A percentile compares a stretch with the other conserved stretches of the same genome.
Conservation (phyloP, 1,284 basidiomycete genomes). For the Microbotryomycetes sp. region DNA sequence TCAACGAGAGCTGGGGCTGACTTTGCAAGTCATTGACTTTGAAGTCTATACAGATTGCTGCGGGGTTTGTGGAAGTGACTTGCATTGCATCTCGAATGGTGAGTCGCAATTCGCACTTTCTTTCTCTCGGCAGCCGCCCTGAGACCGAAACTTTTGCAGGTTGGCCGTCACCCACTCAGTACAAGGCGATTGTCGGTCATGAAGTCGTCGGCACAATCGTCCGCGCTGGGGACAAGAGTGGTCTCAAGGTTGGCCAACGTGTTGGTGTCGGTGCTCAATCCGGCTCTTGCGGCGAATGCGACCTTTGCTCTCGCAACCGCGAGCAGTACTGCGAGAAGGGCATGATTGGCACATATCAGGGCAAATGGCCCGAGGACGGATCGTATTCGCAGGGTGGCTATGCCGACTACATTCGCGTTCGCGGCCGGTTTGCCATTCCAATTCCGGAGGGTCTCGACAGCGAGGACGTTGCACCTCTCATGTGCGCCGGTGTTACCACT, state of each 20-base stretch:
- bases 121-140: background rate
- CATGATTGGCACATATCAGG: slow-evolving; percentile 42
- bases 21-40: background rate
- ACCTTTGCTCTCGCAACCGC: background rate
- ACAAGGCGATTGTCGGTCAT: slow-evolving; percentile 36
- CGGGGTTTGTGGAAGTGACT: background rate
- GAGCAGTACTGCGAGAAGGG: background rate
- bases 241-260: background rate
- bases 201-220: slow-evolving; percentile 47
- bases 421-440: slow-evolving; percentile 40
- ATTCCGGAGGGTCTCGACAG: slow-evolving; percentile 39
- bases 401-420: slow-evolving; percentile 41
- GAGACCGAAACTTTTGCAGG: background rate
- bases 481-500: slow-evolving; percentile 53
- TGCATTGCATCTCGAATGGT: background rate
- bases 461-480: slow-evolving; percentile 40
- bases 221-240: slow-evolving; percentile 41
- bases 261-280: slow-evolving; percentile 15
- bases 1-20: background rate
- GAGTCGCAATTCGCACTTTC: background rate
- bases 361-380: slow-evolving; percentile 47
- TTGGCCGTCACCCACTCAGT: background rate
- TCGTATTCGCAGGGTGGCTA: slow-evolving; percentile 45
- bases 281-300: slow-evolving; percentile 12
- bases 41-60: background rate